phyloP scores from a whole-genome alignment of 1,139 yeast species.

The Diutina mesorugosa region DNA sequence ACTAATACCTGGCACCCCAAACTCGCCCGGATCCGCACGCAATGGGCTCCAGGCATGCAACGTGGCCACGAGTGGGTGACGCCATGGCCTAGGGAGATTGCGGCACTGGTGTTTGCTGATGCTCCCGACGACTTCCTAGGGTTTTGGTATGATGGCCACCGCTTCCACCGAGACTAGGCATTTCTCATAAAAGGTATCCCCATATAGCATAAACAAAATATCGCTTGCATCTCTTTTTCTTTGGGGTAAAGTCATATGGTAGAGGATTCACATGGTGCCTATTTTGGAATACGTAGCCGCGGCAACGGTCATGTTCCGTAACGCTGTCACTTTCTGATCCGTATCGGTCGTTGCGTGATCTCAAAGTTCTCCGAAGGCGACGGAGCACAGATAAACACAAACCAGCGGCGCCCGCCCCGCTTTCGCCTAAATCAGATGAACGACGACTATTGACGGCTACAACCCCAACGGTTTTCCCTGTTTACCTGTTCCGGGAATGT shows the following conservation, averaged over 20 bases:
- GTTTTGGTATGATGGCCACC: background rate
- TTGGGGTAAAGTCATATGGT: no score
- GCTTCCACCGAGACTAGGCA: background rate
- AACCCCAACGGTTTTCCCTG: background rate
- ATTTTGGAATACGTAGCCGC: background rate
- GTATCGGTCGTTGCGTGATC: background rate
- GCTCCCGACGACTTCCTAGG: background rate
- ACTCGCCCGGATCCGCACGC: background rate
- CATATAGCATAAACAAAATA: no score
- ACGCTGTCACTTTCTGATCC: no score
- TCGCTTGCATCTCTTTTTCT: no score
- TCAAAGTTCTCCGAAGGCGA: background rate
- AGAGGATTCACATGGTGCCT: no score
- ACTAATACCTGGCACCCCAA: background rate
- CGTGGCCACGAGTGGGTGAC: background rate
- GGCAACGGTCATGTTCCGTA: background rate
- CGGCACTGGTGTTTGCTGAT: background rate
- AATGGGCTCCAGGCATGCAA: background rate
- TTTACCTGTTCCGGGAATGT: background rate
- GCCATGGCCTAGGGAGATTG: background rate
- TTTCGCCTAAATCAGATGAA: background rate
- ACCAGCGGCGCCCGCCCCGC: background rate
- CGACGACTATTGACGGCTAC: background rate
- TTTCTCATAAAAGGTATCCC: background rate
- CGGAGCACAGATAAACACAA: background rate